Evolutionary conservation across 306 rosid species (phyloP), one percentile per base, ranked within the genome.

Genomic region (Quillaja saponaria): DNA sequence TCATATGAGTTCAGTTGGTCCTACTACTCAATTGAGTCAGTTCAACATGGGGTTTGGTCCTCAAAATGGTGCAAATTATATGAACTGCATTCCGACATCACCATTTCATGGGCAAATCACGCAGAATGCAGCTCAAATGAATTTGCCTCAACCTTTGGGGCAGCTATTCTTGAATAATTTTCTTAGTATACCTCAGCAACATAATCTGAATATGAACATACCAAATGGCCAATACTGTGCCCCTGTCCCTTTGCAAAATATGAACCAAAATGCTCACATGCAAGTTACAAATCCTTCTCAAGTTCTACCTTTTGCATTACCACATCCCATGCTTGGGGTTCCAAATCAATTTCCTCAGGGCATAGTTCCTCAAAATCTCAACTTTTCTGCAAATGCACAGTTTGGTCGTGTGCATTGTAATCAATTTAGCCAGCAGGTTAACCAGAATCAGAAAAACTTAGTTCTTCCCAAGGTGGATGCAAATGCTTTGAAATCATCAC

Each of bases 221-320:
- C 75, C 73, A n/a, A 84, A 81, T 76, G 95, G 81, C 10, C 96
- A 92, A n/a, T 86, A 81, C 34, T 62, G 75, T 72, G 58, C 74
- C 12, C 84, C 85, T 1, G 74, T 61, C 66, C 61, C 71, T 39
- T 49, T 79, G 74, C 97, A 79, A 63, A 86, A 81, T 60, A 77
- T 77, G 85, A 89, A 82, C 50, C 98, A 82, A 42, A 79, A 75
- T 57, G 49, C 83, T 70, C 81, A 79, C 38, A 72, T 74, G 78
- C 95, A 82, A 74, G 39, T 74, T 71, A 38, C 71, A 49, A 82
- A 81, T 69, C 61, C 78, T 71, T 58, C 88, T 63, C 96, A 86
- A 55, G 77, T 37, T 68, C 57, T 14, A 55, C 84, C 78, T 13
- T 72, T 63, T 41, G 72, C 75, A 18, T 54, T 75, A 69, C 78